Conservation (phyloP, 2,329 filamentous ascomycete species). For the Colletotrichum sp. region DNA sequence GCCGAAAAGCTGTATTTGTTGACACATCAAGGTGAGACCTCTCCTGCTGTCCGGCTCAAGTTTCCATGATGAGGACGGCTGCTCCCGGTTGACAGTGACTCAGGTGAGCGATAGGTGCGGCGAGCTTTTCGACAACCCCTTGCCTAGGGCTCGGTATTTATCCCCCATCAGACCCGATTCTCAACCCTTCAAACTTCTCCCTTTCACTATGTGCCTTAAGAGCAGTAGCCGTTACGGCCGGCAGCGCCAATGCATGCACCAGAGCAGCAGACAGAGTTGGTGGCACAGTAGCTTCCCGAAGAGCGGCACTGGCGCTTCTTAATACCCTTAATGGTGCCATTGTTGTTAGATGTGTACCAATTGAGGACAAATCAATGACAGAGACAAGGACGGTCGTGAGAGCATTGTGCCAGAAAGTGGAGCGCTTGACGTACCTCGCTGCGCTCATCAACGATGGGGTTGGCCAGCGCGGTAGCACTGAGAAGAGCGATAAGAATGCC, state of each 20-base stretch:
- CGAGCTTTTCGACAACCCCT: background rate
- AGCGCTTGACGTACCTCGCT: background rate
- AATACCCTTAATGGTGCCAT: background rate
- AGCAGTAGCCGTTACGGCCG: background rate
- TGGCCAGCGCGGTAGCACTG: background rate
- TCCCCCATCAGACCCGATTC: accelerated
- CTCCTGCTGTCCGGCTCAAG: background rate
- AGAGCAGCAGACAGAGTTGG: background rate
- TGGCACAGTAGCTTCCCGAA: background rate
- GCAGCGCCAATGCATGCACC: background rate
- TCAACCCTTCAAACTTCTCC: background rate
- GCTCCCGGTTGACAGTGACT: background rate
- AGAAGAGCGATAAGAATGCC: background rate
- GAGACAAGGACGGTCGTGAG: accelerated
- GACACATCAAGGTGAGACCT: background rate
- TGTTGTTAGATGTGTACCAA: accelerated
- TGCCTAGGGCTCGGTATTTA: background rate
- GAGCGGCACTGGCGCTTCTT: background rate
- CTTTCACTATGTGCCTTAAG: background rate
- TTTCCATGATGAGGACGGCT: background rate
- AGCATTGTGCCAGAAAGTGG: accelerated
- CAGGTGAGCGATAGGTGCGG: background rate
- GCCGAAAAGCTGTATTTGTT: background rate
- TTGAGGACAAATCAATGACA: accelerated
- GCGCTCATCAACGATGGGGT: background rate